These are phyloP conservation scores for Alternaria panax DNA, from an alignment of 2,329 filamentous ascomycete species.

Conservation along the genomic window DNA sequence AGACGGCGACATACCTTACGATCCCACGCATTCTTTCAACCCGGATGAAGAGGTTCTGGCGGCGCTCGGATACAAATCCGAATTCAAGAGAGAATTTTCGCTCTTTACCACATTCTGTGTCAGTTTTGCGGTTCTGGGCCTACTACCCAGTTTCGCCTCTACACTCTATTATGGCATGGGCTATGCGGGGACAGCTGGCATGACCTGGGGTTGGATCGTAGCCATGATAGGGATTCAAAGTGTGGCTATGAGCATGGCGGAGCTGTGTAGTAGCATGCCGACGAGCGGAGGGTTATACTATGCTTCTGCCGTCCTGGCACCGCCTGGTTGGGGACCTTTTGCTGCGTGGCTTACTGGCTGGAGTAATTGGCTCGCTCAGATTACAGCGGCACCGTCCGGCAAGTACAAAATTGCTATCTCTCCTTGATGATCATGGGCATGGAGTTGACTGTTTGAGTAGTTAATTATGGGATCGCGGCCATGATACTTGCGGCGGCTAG, in stretches of 20 bases:
- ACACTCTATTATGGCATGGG: conserved; percentile 75
- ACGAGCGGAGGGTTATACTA: conserved; percentile 77
- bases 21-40: conserved; percentile 54
- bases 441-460: conserved; percentile 39
- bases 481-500: conserved; percentile 76
- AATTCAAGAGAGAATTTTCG: conserved; percentile 74
- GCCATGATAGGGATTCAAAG: conserved; percentile 76
- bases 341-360: conserved; percentile 74
- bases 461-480: conserved; percentile 70
- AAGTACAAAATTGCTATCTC: conserved; percentile 14
- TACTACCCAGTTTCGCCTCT: conserved; percentile 74
- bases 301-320: conserved; percentile 73
- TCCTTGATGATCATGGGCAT: background rate
- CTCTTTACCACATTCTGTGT: conserved; percentile 79
- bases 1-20: conserved; percentile 58
- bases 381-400: conserved; percentile 68
- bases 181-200: conserved; percentile 54
- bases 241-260: conserved; percentile 70
- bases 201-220: conserved; percentile 80
- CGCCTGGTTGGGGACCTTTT: conserved; percentile 69
- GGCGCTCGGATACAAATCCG: conserved; percentile 68
- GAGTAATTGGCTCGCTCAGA: conserved; percentile 74
- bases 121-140: conserved; percentile 74
- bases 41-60: conserved; percentile 68
- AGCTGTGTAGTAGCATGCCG: conserved; percentile 76